phyloP scores from a whole-genome alignment of 805 yeast species.

The Ogataea sp. region DNA sequence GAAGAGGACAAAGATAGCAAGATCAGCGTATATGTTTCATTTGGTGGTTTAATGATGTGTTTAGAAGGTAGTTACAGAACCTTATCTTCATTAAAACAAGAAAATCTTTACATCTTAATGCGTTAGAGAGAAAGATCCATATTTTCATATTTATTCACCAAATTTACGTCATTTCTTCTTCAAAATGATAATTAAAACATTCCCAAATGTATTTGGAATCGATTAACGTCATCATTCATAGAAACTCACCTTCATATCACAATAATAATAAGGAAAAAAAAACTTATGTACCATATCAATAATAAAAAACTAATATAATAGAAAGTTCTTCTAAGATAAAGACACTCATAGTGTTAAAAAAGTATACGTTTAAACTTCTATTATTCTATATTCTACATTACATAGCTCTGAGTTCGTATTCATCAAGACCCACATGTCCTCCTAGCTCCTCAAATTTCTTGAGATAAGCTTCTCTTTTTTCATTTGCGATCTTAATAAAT shows the following conservation, averaged over 20 bases:
- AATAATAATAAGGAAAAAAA: background rate
- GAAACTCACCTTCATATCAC: background rate
- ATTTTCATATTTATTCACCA: background rate
- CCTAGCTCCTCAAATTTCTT: constrained; percentile 69
- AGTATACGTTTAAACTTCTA: no score
- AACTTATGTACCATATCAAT: background rate
- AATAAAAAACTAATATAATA: background rate
- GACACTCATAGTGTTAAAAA: no score
- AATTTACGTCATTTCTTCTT: no score
- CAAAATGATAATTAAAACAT: no score
- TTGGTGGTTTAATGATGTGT: constrained; percentile 91
- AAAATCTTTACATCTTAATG: constrained; percentile 81
- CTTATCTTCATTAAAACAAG: constrained; percentile 84
- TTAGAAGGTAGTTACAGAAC: constrained; percentile 92
- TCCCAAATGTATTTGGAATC: background rate
- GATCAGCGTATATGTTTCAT: constrained; percentile 87
- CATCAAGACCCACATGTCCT: constrained; percentile 69
- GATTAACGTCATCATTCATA: background rate
- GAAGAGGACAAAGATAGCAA: constrained; percentile 68
- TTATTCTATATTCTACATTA: no score
- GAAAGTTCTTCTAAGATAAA: background rate
- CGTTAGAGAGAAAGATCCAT: constrained; percentile 36
- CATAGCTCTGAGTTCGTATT: constrained; percentile 49
- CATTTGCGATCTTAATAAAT: constrained; percentile 49
- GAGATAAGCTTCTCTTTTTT: constrained; percentile 50